Conservation (phyloP, 129 eudicot genomes). For the Pseudognaphalium luteoalbum region DNA sequence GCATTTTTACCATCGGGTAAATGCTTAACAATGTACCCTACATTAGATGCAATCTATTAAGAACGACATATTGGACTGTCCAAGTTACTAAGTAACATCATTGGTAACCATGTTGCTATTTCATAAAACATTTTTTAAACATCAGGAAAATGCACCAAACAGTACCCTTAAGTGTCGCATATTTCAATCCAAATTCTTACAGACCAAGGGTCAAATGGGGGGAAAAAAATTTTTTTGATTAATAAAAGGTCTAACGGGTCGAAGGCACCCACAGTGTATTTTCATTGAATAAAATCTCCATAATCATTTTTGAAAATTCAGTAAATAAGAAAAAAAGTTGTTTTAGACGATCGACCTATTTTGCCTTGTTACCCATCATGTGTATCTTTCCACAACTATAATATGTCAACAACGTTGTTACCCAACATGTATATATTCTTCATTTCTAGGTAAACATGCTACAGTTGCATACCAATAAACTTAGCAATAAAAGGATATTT, state of each 20-base stretch:
- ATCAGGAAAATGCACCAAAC: neutral
- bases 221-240: too few species aligned
- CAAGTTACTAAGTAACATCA: neutral
- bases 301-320: neutral
- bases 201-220: neutral
- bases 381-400: neutral
- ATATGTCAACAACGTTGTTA: neutral
- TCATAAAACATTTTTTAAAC: neutral
- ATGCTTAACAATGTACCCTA: neutral
- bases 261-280: neutral
- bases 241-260: neutral
- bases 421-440: neutral
- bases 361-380: neutral
- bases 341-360: neutral
- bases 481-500: slow-evolving; percentile 67
- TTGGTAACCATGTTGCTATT: too few species aligned
- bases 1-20: neutral
- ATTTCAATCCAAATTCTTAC: neutral
- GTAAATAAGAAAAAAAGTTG: too few species aligned
- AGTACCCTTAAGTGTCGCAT: neutral
- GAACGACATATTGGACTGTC: neutral
- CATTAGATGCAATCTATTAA: neutral
- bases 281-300: neutral
- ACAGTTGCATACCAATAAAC: neutral
- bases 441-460: neutral